phyloP scores from a whole-genome alignment of 371 early-diverging fungal species.

The Actinomortierella wolfii region DNA sequence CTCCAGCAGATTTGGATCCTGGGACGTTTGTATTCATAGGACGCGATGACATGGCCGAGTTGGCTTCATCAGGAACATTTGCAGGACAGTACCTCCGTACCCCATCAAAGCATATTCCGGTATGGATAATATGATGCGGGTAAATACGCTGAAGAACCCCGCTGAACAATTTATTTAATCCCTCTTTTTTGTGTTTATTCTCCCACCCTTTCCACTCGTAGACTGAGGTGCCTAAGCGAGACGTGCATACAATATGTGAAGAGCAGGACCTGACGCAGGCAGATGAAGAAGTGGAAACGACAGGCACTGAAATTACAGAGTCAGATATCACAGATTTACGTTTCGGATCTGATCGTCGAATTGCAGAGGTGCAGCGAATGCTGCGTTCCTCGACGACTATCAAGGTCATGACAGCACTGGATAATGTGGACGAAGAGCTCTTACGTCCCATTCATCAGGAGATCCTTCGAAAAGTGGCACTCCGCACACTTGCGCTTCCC shows the following conservation, averaged over 20 bases:
- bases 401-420: slow-evolving; percentile 48
- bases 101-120: not conserved
- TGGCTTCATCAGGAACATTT: slow-evolving; percentile 16
- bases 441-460: slow-evolving; percentile 47
- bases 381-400: slow-evolving; percentile 54
- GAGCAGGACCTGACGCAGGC: slow-evolving; percentile 12
- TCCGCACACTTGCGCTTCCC: slow-evolving; percentile 70
- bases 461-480: slow-evolving; percentile 52
- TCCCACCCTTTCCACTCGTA: slow-evolving; percentile 13
- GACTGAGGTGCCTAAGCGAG: slow-evolving; percentile 2
- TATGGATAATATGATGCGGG: slow-evolving; percentile 1
- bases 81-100: slow-evolving; percentile 15
- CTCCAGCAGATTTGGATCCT: slow-evolving; percentile 15
- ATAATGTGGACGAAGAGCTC: slow-evolving; percentile 19
- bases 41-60: slow-evolving; percentile 67
- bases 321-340: slow-evolving; percentile 57
- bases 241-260: slow-evolving; percentile 32
- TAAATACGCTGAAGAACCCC: not conserved
- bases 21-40: slow-evolving; percentile 42
- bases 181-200: slow-evolving; percentile 19
- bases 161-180: slow-evolving; percentile 4
- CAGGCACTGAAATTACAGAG: slow-evolving; percentile 45
- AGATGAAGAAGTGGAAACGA: slow-evolving; percentile 33
- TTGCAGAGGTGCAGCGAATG: slow-evolving; percentile 64
- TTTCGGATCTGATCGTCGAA: slow-evolving; percentile 67